Conservation (phyloP, 2,329 filamentous ascomycete species). For the Hypoxylon rubiginosum region DNA sequence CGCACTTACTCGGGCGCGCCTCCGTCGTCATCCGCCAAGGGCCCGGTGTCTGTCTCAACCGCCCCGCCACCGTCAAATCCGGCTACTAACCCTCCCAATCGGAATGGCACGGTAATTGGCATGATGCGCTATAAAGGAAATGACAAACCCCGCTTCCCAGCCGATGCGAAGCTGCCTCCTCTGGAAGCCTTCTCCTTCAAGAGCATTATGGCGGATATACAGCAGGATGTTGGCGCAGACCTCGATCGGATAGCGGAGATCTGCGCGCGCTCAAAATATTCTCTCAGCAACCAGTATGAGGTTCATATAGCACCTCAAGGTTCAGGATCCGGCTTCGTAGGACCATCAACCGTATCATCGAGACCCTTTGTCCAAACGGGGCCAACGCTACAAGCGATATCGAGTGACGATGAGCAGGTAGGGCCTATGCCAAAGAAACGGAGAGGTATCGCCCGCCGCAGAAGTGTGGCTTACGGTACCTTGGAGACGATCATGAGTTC, state of each 20-base stretch:
- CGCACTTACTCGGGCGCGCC: constrained; percentile 70
- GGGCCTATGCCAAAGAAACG: constrained; percentile 57
- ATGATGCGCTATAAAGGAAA: constrained; percentile 61
- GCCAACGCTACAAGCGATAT: constrained; percentile 69
- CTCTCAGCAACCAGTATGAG: constrained; percentile 75
- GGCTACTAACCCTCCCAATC: constrained; percentile 49
- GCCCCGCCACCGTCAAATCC: constrained; percentile 44
- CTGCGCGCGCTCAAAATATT: constrained; percentile 74
- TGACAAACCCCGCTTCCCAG: constrained; percentile 53
- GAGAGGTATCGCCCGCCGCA: constrained; percentile 59
- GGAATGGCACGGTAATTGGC: constrained; percentile 57
- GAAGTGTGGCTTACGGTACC: constrained; percentile 71
- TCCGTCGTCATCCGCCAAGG: constrained; percentile 51
- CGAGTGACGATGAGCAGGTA: constrained; percentile 68
- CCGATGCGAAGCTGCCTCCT: constrained; percentile 66
- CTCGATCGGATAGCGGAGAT: constrained; percentile 76
- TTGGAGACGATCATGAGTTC: constrained; percentile 77
- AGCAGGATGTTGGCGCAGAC: constrained; percentile 68
- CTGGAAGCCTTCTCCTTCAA: constrained; percentile 75
- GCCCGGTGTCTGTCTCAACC: constrained; percentile 49
- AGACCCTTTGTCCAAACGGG: constrained; percentile 55
- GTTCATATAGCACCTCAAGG: constrained; percentile 74
- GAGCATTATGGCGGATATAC: constrained; percentile 71
- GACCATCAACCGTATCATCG: constrained; percentile 45
- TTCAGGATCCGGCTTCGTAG: constrained; percentile 64